Evolutionary conservation across 768 basidiomycete species (phyloP).

Genomic region (Boletus fagicola): DNA sequence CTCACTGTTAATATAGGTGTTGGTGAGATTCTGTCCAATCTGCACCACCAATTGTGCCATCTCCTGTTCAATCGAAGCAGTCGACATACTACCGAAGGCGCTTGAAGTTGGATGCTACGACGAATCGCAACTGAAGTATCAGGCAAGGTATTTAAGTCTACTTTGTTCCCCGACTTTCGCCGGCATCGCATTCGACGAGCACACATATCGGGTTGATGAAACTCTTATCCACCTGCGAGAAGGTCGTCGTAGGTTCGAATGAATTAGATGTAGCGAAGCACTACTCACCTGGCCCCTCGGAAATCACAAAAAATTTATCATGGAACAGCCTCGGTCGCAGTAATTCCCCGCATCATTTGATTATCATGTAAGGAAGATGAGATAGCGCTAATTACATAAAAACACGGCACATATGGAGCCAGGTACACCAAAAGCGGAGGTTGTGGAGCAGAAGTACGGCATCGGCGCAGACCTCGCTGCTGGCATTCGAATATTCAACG

Average conservation of each 20-base stretch:
- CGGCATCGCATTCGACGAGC: background rate
- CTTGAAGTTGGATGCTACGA: background rate
- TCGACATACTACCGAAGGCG: background rate
- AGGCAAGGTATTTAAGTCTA: background rate
- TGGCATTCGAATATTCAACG: too few species aligned
- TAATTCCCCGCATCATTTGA: background rate
- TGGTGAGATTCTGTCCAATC: slow-evolving; percentile 1
- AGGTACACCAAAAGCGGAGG: background rate
- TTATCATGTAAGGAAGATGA: background rate
- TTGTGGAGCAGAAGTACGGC: background rate
- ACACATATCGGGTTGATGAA: background rate
- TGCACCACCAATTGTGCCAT: background rate
- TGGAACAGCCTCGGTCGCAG: background rate
- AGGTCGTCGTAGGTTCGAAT: background rate
- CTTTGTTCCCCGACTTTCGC: background rate
- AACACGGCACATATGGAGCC: background rate
- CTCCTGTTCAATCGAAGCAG: background rate
- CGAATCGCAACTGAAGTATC: background rate
- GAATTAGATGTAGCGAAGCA: background rate
- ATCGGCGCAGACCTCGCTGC: too few species aligned
- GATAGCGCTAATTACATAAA: background rate
- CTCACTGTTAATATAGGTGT: background rate
- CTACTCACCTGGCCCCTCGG: background rate
- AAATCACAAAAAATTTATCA: too few species aligned
- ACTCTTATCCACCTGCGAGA: background rate